Evolutionary conservation across 306 rosid species (phyloP).

Genomic region (apple (Malus domestica)): ASM211411v1 NC_041793.1:41370501-41371000

Average conservation of each 20-base stretch:
- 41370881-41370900: slow-evolving; percentile 39
- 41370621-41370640: slow-evolving; percentile 53
- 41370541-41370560: slow-evolving; percentile 42
- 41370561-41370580: slow-evolving; percentile 34
- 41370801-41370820: slow-evolving; percentile 37
- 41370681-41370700: slow-evolving; percentile 64
- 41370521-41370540: slow-evolving; percentile 51
- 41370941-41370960: slow-evolving; percentile 9
- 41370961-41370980: slow-evolving; percentile 22
- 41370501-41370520: slow-evolving; percentile 44
- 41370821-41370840: slow-evolving; percentile 2
- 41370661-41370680: slow-evolving; percentile 71
- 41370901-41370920: slow-evolving; percentile 38
- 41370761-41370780: slow-evolving; percentile 44
- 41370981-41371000: slow-evolving; percentile 4
- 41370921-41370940: slow-evolving; percentile 17
- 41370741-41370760: slow-evolving; percentile 40
- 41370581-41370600: slow-evolving; percentile 35
- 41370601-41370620: slow-evolving; percentile 46
- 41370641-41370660: slow-evolving; percentile 59
- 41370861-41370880: slow-evolving; percentile 29
- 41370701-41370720: slow-evolving; percentile 45
- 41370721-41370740: slow-evolving; percentile 52
- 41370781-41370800: slow-evolving; percentile 46
- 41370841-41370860: neutral